phyloP scores from a whole-genome alignment of 2,329 filamentous ascomycete species.

The Phyllosticta citribraziliensis region DNA sequence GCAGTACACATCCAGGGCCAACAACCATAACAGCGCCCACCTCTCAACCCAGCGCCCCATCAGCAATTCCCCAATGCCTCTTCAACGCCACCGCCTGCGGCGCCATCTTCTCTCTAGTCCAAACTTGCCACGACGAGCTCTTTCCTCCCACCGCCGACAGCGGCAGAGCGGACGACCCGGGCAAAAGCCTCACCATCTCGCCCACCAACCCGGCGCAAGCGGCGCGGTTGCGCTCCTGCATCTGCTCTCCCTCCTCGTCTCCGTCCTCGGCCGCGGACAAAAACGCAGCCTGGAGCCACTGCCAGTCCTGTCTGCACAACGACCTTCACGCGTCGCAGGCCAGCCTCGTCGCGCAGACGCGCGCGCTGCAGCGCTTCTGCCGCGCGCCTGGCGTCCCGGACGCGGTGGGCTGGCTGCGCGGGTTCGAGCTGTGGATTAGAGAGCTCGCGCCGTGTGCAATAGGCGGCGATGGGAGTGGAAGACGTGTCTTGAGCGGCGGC shows the following conservation, averaged over 20 bases:
- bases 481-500: background rate
- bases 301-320: background rate
- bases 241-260: background rate
- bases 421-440: background rate
- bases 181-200: background rate
- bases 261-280: background rate
- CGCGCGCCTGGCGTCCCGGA: background rate
- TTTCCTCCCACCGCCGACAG: background rate
- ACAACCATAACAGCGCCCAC: background rate
- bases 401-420: background rate
- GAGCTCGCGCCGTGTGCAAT: background rate
- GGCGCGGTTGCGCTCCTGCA: background rate
- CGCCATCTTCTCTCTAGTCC: background rate
- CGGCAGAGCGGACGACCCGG: background rate
- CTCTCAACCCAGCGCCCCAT: background rate
- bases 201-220: background rate
- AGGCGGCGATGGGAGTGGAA: background rate
- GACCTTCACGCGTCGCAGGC: background rate
- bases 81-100: background rate
- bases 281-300: background rate
- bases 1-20: background rate
- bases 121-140: conserved; percentile 1
- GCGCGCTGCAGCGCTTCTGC: background rate
- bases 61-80: background rate
- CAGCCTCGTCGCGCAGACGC: background rate